Evolutionary conservation across 345 rosid species (phyloP).

Genomic region (Camelina neglecta): DNA sequence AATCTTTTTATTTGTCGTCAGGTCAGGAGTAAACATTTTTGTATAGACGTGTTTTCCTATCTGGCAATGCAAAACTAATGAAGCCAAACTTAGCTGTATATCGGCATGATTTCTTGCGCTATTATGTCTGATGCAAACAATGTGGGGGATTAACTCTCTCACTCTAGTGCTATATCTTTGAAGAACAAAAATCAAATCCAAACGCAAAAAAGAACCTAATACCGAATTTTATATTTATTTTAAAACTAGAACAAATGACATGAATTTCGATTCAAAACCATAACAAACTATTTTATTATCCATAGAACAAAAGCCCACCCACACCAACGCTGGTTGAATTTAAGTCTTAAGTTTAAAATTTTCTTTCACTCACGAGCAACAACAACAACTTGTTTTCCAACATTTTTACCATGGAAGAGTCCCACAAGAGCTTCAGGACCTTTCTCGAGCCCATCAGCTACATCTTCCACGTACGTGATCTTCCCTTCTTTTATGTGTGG

Average conservation of each 20-base stretch:
- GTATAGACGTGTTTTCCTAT: too few species aligned
- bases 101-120: constrained; percentile 22
- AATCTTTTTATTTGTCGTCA: not conserved
- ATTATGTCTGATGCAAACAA: constrained; percentile 14
- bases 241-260: too few species aligned
- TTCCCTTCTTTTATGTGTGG: constrained; percentile 54
- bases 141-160: not conserved
- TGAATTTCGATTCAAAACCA: not conserved
- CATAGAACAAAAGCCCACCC: not conserved
- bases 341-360: not conserved
- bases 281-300: not conserved
- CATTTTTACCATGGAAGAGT: constrained; percentile 59
- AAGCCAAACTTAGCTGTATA: not conserved
- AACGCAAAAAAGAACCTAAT: not conserved
- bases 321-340: not conserved
- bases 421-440: constrained; percentile 59
- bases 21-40: not conserved
- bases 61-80: constrained; percentile 23
- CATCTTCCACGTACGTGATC: constrained; percentile 61
- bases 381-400: constrained; percentile 61
- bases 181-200: not conserved
- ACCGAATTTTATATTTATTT: not conserved
- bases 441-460: constrained; percentile 60
- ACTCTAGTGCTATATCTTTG: not conserved
- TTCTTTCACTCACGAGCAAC: constrained; percentile 37